These are phyloP conservation scores for Ephemerocybe angulata DNA, from an alignment of 768 basidiomycete species.

Conservation along the genomic window DNA sequence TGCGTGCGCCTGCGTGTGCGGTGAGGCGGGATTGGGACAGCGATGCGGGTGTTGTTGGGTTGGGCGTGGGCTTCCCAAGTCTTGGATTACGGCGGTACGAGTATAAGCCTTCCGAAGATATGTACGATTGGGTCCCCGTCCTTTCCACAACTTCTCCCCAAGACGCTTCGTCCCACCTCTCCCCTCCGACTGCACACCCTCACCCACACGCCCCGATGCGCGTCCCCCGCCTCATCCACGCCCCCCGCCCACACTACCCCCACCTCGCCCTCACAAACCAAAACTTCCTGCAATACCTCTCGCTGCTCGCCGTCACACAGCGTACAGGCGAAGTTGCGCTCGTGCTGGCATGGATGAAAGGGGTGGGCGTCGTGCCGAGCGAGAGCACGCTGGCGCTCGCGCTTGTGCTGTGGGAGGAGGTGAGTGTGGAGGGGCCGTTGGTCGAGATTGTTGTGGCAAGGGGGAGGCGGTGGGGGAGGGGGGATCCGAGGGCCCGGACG, in stretches of 20 bases:
- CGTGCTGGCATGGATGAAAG: constrained; percentile 71
- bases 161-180: too few relatives aligned
- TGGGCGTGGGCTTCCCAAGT: constrained; percentile 10
- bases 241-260: constrained; percentile 13
- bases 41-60: constrained; percentile 7
- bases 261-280: constrained; percentile 5
- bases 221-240: too few relatives aligned
- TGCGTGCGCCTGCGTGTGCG: constrained; percentile 20
- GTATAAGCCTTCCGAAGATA: constrained; percentile 8
- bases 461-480: not conserved
- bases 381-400: constrained; percentile 54
- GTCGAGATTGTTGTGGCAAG: constrained; percentile 34
- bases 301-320: constrained; percentile 12
- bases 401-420: constrained; percentile 70
- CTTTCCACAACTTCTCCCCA: constrained; percentile 5
- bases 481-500: not conserved
- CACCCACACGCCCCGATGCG: too few relatives aligned
- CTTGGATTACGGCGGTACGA: constrained; percentile 7
- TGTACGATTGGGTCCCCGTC: constrained; percentile 10
- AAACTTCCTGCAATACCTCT: constrained; percentile 20
- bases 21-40: constrained; percentile 10
- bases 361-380: constrained; percentile 50
- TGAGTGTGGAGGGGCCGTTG: constrained; percentile 57
- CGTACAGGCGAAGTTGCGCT: constrained; percentile 59
- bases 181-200: too few relatives aligned